These are phyloP conservation scores for Lichtheimia hyalospora DNA, from an alignment of 371 early-diverging fungal genomes.

Conservation along the genomic window DNA sequence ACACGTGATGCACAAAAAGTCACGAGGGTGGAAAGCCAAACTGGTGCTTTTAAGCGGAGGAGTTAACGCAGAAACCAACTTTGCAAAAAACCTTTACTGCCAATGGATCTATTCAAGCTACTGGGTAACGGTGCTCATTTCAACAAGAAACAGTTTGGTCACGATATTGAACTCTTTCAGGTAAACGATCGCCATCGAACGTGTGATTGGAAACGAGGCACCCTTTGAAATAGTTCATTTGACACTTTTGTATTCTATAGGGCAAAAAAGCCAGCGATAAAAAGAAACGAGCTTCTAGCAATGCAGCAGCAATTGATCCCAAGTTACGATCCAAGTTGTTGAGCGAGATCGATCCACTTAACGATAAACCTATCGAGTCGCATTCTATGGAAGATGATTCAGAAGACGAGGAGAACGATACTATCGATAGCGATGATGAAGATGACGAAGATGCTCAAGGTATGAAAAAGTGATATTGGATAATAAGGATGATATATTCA, in stretches of 20 bases:
- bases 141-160: conserved; percentile 73
- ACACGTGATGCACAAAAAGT: too few relatives aligned
- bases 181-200: conserved; percentile 23
- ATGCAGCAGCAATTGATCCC: conserved; percentile 39
- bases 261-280: conserved; percentile 10
- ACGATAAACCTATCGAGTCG: conserved; percentile 23
- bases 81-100: too few relatives aligned
- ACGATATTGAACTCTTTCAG: conserved; percentile 76
- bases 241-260: conserved; percentile 4
- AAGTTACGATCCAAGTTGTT: conserved; percentile 32
- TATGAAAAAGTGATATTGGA: too few relatives aligned
- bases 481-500: too few relatives aligned
- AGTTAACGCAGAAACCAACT: too few relatives aligned
- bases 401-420: conserved; percentile 21
- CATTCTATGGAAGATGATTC: not conserved
- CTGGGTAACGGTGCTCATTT: conserved; percentile 86
- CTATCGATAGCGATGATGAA: not conserved
- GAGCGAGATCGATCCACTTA: conserved; percentile 49
- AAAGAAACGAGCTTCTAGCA: conserved; percentile 14
- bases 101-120: conserved; percentile 79
- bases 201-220: not conserved
- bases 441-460: not conserved
- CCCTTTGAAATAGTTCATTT: too few relatives aligned
- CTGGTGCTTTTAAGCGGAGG: too few relatives aligned
- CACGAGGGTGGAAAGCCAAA: too few relatives aligned